phyloP scores from a whole-genome alignment of 805 yeast species.

The Saccharomyces eubayanus region DNA sequence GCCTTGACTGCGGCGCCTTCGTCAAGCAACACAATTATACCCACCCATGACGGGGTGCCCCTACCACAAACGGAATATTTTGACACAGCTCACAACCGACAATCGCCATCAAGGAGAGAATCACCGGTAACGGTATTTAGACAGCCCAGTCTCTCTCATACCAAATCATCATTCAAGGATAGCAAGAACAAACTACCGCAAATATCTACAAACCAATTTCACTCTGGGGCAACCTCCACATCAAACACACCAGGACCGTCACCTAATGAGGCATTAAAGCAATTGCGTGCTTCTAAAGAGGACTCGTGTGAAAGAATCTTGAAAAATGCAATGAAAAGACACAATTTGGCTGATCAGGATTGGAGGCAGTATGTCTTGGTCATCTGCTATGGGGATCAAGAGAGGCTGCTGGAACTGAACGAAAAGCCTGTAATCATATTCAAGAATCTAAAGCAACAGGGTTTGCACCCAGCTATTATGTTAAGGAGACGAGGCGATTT shows the following conservation, averaged over 20 bases:
- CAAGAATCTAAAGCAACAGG: conserved; percentile 76
- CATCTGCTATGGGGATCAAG: conserved; percentile 85
- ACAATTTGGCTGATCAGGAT: conserved; percentile 66
- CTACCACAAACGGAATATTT: conserved; percentile 11
- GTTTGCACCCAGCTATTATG: conserved; percentile 88
- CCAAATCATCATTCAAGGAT: not conserved
- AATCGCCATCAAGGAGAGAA: not conserved
- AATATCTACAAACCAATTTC: not conserved
- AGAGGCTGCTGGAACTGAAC: conserved; percentile 68
- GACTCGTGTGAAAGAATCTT: conserved; percentile 86
- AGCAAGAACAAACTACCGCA: not conserved
- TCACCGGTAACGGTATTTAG: not conserved
- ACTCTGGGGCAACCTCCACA: not conserved
- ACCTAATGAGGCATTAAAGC: conserved; percentile 63
- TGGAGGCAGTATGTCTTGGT: conserved; percentile 86
- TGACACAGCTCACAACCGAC: conserved; percentile 4
- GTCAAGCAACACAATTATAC: not conserved
- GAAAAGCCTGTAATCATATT: conserved; percentile 85
- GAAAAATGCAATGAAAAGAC: conserved; percentile 82
- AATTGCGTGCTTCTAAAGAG: conserved; percentile 75
- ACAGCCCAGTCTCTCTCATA: not conserved
- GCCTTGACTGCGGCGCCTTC: conserved; percentile 1
- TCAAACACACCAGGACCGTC: conserved; percentile 7
- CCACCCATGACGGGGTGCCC: not conserved
- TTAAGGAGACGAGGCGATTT: conserved; percentile 68